A percentile compares a stretch with the other conserved stretches of the same genome.
These are phyloP conservation scores for Dothideomycetes sp. DNA, from an alignment of 2,329 filamentous ascomycete species.

Conservation along the genomic window DNA sequence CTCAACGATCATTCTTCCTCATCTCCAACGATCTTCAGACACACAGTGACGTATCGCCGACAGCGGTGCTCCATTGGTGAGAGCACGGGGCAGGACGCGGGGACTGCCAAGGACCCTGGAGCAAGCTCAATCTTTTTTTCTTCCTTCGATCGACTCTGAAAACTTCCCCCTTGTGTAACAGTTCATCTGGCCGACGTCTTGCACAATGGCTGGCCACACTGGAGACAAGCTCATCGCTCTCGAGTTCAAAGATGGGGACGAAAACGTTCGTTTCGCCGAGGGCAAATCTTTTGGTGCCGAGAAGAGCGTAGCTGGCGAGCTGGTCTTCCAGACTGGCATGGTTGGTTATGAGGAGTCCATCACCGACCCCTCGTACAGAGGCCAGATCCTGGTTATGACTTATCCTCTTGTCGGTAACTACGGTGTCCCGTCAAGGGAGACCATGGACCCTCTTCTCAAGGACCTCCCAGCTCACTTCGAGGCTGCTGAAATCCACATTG, in stretches of 20 bases:
- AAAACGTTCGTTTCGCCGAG: constrained; percentile 54
- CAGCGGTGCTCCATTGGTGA: background rate
- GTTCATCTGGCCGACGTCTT: constrained; percentile 11
- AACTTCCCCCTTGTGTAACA: constrained; percentile 10
- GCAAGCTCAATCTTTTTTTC: constrained; percentile 7
- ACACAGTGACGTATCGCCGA: background rate
- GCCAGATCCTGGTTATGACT: constrained; percentile 92
- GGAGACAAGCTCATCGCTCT: constrained; percentile 55
- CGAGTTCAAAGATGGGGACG: constrained; percentile 83
- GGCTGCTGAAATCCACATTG: constrained; percentile 83
- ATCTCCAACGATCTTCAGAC: too few relatives aligned
- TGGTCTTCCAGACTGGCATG: constrained; percentile 99
- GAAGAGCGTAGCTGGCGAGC: constrained; percentile 89
- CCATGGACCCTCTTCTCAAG: constrained; percentile 72
- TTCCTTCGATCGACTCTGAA: constrained; percentile 5
- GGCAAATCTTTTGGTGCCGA: constrained; percentile 94
- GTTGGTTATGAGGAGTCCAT: constrained; percentile 95
- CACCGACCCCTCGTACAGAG: constrained; percentile 78
- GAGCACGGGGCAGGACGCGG: background rate
- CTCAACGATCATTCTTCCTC: too few relatives aligned
- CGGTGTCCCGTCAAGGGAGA: constrained; percentile 81
- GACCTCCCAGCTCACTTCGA: constrained; percentile 91
- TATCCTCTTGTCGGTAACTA: constrained; percentile 97
- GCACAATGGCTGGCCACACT: constrained; percentile 17
- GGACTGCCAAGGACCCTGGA: constrained; percentile 11